Conservation (phyloP, 345 rosid genomes). For the Trapa incisa region DNA sequence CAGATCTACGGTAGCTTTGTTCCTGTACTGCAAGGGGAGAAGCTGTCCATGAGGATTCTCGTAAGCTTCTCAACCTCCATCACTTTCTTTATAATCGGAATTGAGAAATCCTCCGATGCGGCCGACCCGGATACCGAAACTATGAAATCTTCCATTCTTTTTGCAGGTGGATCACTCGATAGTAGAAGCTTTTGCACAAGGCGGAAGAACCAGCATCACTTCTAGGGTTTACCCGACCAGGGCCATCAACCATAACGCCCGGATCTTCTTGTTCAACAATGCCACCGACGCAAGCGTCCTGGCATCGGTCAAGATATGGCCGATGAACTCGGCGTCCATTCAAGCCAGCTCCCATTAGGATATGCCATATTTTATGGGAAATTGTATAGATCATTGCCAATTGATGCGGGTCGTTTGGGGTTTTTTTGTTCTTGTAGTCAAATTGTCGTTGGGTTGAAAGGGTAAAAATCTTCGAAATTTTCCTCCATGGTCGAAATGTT, state of each 20-base stretch:
- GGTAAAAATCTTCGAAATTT: no score
- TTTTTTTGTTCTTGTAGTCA: no score
- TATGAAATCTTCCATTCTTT: background rate
- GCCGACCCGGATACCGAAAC: background rate
- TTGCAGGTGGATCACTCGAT: slow-evolving; percentile 70
- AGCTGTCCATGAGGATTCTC: slow-evolving; percentile 48
- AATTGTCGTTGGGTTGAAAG: no score
- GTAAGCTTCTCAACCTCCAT: slow-evolving; percentile 18
- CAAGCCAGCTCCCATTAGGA: slow-evolving; percentile 18
- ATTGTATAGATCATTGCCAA: no score
- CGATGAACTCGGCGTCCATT: slow-evolving; percentile 60
- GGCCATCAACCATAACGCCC: slow-evolving; percentile 59
- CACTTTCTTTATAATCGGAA: background rate
- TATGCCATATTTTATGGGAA: no score
- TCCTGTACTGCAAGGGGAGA: slow-evolving; percentile 70
- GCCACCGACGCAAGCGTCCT: slow-evolving; percentile 35
- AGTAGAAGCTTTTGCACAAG: slow-evolving; percentile 69
- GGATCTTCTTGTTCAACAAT: slow-evolving; percentile 66
- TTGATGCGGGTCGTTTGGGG: no score
- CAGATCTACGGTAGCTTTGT: slow-evolving; percentile 33
- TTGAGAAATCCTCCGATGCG: background rate
- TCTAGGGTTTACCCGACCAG: slow-evolving; percentile 63
- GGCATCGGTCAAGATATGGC: slow-evolving; percentile 52
- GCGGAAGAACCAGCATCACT: slow-evolving; percentile 56
- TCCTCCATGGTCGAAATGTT: no score